Percentiles rank a stretch among this genome's conserved stretches.
Conservation (phyloP, 805 yeast species). For the Saturnispora halmiae region DNA sequence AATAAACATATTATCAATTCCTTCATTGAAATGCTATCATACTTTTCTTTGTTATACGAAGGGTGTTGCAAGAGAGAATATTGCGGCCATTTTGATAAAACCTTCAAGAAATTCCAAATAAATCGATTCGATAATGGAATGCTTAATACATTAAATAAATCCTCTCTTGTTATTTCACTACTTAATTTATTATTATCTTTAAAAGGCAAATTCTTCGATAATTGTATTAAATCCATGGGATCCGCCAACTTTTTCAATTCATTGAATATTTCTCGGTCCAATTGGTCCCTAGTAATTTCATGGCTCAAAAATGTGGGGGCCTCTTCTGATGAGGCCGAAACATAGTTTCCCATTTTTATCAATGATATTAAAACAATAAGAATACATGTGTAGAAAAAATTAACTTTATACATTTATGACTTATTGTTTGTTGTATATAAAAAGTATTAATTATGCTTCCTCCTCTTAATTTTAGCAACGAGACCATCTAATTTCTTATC, state of each 20-base stretch:
- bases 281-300: background rate
- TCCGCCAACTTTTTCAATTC: constrained; percentile 1
- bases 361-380: too few species aligned
- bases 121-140: constrained; percentile 16
- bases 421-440: too few species aligned
- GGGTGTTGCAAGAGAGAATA: constrained; percentile 2
- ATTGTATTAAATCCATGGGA: constrained; percentile 8
- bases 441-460: background rate
- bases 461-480: constrained; percentile 44
- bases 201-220: constrained; percentile 6
- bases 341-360: constrained; percentile 6
- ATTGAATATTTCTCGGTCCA: constrained; percentile 1
- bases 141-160: background rate
- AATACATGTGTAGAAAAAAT: too few species aligned
- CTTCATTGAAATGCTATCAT: constrained; percentile 5
- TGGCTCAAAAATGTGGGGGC: background rate
- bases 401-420: too few species aligned
- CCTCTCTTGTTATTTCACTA: background rate
- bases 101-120: constrained; percentile 9
- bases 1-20: constrained; percentile 6
- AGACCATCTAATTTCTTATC: constrained; percentile 23
- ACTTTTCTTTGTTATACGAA: background rate
- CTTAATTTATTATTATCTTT: background rate
- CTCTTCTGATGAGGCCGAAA: background rate
- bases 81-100: constrained; percentile 11